Evolutionary conservation across 805 yeast species (phyloP).

Genomic region (Aciculoconidium aculeatum): DNA sequence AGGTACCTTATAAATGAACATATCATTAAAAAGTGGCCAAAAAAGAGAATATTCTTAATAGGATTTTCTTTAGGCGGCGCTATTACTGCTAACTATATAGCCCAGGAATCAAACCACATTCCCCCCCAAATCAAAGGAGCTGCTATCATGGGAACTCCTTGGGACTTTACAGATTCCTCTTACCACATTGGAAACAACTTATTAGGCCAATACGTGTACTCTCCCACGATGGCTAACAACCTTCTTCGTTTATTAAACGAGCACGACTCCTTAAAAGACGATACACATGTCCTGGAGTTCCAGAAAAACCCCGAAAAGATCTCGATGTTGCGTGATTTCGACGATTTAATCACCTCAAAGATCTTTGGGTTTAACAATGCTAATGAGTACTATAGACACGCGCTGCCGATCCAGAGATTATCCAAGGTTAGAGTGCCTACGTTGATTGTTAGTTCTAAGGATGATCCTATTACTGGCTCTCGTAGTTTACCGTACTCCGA

Average conservation of each 20-base stretch:
- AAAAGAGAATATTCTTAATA: conserved; percentile 56
- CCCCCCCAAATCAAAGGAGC: conserved; percentile 52
- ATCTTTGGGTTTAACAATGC: conserved; percentile 60
- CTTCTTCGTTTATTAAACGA: conserved; percentile 25
- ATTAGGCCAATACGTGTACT: conserved; percentile 34
- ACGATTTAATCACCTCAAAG: conserved; percentile 54
- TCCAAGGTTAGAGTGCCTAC: conserved; percentile 56
- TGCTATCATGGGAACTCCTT: conserved; percentile 58
- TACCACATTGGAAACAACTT: conserved; percentile 33
- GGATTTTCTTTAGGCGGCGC: conserved; percentile 76
- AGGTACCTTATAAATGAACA: conserved; percentile 50
- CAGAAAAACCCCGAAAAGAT: conserved; percentile 26
- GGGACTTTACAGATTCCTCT: conserved; percentile 62
- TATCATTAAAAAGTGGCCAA: conserved; percentile 48
- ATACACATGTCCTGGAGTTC: conserved; percentile 21
- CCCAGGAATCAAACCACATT: conserved; percentile 50
- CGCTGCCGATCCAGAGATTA: conserved; percentile 55
- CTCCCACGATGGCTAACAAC: conserved; percentile 39
- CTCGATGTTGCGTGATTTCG: conserved; percentile 49
- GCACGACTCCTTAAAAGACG: conserved; percentile 21
- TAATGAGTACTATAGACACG: conserved; percentile 57
- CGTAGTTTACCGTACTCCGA: conserved; percentile 48
- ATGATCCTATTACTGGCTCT: conserved; percentile 62
- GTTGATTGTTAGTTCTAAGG: conserved; percentile 52
- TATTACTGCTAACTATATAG: conserved; percentile 59